Evolutionary conservation across 2,329 filamentous ascomycete species (phyloP).

Genomic region (Zymoseptoria ardabiliae): DNA sequence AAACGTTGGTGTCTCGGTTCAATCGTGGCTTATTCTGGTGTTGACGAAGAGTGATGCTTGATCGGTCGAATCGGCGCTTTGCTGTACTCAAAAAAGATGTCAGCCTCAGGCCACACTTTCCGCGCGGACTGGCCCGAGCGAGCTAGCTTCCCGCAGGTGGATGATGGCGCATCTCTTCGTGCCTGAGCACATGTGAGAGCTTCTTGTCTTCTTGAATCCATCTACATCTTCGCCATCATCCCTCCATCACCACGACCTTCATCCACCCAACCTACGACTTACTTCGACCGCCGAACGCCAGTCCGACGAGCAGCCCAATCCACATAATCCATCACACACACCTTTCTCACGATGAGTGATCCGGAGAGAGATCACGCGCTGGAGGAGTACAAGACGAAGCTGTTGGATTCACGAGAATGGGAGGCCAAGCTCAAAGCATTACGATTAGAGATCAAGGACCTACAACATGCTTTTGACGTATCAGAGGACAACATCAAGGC

Average conservation of each 20-base stretch:
- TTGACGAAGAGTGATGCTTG: neutral
- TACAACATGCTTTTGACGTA: conserved; percentile 90
- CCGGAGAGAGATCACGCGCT: conserved; percentile 47
- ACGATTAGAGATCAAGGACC: conserved; percentile 88
- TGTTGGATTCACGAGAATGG: conserved; percentile 93
- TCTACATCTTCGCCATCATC: conserved; percentile 5
- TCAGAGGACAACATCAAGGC: conserved; percentile 99
- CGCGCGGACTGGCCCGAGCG: neutral
- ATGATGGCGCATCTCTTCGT: neutral
- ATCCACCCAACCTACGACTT: neutral
- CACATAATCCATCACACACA: conserved; percentile 4
- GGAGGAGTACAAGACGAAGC: conserved; percentile 46
- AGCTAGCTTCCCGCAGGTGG: neutral
- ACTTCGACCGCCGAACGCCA: neutral
- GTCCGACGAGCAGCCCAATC: neutral
- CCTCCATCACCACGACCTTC: neutral
- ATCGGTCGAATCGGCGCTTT: neutral
- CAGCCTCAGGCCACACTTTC: neutral
- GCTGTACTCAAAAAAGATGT: neutral
- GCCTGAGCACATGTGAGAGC: neutral
- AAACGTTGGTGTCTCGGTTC: neutral
- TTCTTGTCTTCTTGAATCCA: neutral
- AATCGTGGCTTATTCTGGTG: neutral
- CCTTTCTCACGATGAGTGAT: conserved; percentile 28
- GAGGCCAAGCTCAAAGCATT: conserved; percentile 94